These are phyloP conservation scores for Kwoniella newhampshirensis DNA, from an alignment of 768 basidiomycete species.

Conservation along the genomic window DNA sequence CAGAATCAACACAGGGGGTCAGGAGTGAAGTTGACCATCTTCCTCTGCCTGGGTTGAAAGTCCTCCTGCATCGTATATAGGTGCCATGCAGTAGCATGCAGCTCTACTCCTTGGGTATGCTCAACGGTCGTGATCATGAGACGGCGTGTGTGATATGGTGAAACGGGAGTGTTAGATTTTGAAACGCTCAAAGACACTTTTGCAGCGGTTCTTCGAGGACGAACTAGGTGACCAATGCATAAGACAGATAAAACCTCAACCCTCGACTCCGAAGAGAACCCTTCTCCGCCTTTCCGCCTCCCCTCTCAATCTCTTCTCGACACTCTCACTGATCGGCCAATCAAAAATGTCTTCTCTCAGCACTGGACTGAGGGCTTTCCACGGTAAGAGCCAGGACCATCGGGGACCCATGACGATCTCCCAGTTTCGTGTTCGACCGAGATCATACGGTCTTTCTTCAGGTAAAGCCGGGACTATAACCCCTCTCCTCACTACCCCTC, in stretches of 20 bases:
- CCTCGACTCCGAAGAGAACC: neutral
- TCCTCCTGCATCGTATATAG: too few species aligned
- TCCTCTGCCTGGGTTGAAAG: too few species aligned
- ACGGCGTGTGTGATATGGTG: too few species aligned
- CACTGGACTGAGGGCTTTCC: constrained; percentile 25
- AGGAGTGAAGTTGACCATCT: too few species aligned
- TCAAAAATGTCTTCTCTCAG: constrained; percentile 27
- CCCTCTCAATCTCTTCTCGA: constrained; percentile 10
- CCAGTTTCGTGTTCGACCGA: constrained; percentile 32
- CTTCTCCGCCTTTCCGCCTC: constrained; percentile 8
- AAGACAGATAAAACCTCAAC: neutral
- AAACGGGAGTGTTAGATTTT: too few species aligned
- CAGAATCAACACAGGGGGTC: too few species aligned
- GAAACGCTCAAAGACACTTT: too few species aligned
- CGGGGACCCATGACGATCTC: constrained; percentile 35
- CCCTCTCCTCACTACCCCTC: constrained; percentile 12
- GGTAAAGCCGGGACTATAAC: constrained; percentile 20
- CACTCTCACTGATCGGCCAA: constrained; percentile 33
- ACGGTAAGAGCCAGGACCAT: constrained; percentile 34
- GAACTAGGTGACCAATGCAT: too few species aligned
- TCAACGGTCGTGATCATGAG: too few species aligned
- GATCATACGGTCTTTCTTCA: constrained; percentile 37
- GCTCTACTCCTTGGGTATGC: too few species aligned
- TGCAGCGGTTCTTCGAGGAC: too few species aligned
- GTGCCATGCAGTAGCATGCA: too few species aligned